Evolutionary conservation across 768 basidiomycete species (phyloP).

Genomic region (Galerina sulciceps): DNA sequence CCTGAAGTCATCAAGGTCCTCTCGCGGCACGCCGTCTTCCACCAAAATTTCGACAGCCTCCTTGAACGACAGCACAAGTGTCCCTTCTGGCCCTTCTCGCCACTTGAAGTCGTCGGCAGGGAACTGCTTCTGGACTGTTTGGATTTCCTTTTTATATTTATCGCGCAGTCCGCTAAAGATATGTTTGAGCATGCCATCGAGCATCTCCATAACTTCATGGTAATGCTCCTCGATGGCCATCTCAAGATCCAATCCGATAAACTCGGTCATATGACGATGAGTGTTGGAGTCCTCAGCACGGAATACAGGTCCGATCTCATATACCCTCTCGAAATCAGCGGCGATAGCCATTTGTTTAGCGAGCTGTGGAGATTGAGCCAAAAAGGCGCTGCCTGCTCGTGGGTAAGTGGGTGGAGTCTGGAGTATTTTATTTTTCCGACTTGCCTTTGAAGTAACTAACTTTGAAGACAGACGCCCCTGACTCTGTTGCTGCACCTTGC

Average conservation of each 20-base stretch:
- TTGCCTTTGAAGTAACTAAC: slow-evolving; percentile 96
- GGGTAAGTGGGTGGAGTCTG: neutral
- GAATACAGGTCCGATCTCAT: slow-evolving; percentile 96
- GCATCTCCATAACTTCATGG: slow-evolving; percentile 93
- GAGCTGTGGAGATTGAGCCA: slow-evolving; percentile 96
- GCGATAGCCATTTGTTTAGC: slow-evolving; percentile 99
- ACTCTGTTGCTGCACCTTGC: slow-evolving; percentile 96
- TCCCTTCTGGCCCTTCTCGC: slow-evolving; percentile 89
- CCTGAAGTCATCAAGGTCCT: slow-evolving; percentile 89
- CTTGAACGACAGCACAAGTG: slow-evolving; percentile 81
- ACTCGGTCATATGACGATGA: slow-evolving; percentile 97
- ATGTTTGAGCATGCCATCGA: slow-evolving; percentile 83
- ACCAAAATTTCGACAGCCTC: slow-evolving; percentile 88
- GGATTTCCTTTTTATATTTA: slow-evolving; percentile 82
- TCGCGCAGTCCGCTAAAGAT: slow-evolving; percentile 87
- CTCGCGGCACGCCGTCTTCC: slow-evolving; percentile 82
- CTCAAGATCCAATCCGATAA: slow-evolving; percentile 97
- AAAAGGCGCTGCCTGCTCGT: slow-evolving; percentile 76
- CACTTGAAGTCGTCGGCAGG: slow-evolving; percentile 96
- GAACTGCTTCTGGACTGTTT: slow-evolving; percentile 81
- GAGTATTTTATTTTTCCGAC: neutral
- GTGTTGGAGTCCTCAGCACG: slow-evolving; percentile 98
- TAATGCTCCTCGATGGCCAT: slow-evolving; percentile 99
- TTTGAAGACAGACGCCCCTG: slow-evolving; percentile 96
- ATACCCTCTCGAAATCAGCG: slow-evolving; percentile 97